Base-by-base conservation (phyloP, 2,329 filamentous ascomycete species). In the Trichoderma breve region DNA sequence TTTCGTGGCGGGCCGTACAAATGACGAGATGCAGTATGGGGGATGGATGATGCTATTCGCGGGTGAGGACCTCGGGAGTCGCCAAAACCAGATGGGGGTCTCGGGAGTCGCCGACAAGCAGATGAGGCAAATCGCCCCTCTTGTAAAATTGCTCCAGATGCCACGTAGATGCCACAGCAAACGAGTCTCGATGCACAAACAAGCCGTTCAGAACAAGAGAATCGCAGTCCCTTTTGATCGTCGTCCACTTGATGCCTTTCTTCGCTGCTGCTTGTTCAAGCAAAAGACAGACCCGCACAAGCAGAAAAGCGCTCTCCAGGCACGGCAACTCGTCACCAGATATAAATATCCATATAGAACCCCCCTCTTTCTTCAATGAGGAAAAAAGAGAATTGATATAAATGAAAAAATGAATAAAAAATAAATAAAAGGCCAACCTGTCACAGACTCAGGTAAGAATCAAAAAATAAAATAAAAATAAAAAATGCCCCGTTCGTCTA, bases 271-370 rank as follows among this genome's bases (percentile, higher is more conserved):
- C 9, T 26, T 3, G n/a, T 62, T n/a, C 14, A 21, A 60, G n/a
- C 24, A 32, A 43, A 43, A 24, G 14, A 26, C 11, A 2, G 21
- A 14, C 47, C 51, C 21, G 26, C n/a, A 57, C 7, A 26, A 51
- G 36, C 15, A 61, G 61, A 32, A 53, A 39, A 14, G 64, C 30
- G 18, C 30, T 36, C 18, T 47, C 28, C 26, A 62, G 26, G 18
- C 39, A 8, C 53, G 26, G 21, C 24, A 24, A n/a, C 39, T 53
- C 57, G 34, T 58, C 64, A 34, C 55, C 24, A 51, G 30, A 34
- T 67, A 67, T 67, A 67, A n/a, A 53, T 62, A 53, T 53, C 28
- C 47, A 55, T 53, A 30, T 12, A 51, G n/a, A 51, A n/a, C n/a
- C 43, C 43, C 43, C n/a, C 43, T 15, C 43, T 18, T 21, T 6